Base-by-base conservation (phyloP, 345 rosid species). In the Erysimum cheiranthoides region DNA sequence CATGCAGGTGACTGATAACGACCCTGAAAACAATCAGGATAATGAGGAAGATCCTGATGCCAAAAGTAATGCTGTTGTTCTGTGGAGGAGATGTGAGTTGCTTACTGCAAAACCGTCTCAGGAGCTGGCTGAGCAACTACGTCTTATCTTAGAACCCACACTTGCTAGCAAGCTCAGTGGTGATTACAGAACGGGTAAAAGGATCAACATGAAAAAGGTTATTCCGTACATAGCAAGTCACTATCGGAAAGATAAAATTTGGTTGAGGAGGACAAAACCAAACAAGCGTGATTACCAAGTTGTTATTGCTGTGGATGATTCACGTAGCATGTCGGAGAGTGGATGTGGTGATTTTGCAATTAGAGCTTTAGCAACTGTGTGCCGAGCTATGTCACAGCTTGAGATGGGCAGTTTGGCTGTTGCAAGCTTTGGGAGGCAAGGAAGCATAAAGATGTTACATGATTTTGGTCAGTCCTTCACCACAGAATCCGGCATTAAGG, bases 161-260 rank as follows among this genome's bases (percentile, higher is more conserved):
- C 75, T 89, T 45, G 98, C 97, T 11, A 92, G 97, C 84, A 95
- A 92, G 76, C 98, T 95, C 54, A 93, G 86, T 80, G 99, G 99
- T 16, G 99, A 95, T 72, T 95, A 92, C 66, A 90, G 87, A 84
- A 92, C 97, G 40, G 99, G 99, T 49, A 92, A 95, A 80, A 78
- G 99, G 71, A 90, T 95, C 74, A 95, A 95, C 87, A 95, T 95
- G 98, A 92, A 90, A 80, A 95, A 87, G 93, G 96, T 95, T 50
- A 92, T 95, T 61, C 92, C 97, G 3, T 95, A 92, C 84, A 92
- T 95, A 56, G 99, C 98, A 18, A 95, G 99, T 76, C 91, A 95
- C 63, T 95, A 89, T 74, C 84, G 96, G 73, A 92, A 88, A 79
- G 98, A 95, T 80, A 92, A 95, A 77, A 95, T 95, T 66, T 95